These are phyloP conservation scores for Calonectria leucothoes DNA, from an alignment of 2,329 filamentous ascomycete species.

Conservation along the genomic window DNA sequence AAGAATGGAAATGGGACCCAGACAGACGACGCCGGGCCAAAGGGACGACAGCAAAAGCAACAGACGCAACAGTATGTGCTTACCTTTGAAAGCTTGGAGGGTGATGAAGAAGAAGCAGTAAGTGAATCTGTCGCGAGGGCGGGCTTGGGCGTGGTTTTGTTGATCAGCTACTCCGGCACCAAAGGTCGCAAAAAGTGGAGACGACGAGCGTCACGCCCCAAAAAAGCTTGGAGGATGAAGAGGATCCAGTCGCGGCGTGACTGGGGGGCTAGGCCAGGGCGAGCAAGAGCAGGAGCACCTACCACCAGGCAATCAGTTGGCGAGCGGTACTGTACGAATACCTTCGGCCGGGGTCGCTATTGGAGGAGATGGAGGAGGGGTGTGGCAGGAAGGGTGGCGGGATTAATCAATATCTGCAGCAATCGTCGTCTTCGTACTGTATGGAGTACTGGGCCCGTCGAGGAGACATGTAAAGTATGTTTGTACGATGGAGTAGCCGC, in stretches of 20 bases:
- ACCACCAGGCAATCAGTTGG: constrained; percentile 17
- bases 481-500: constrained; percentile 22
- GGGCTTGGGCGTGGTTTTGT: constrained; percentile 46
- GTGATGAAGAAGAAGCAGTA: constrained; percentile 45
- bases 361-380: constrained; percentile 6
- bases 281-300: constrained; percentile 12
- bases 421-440: constrained; percentile 15
- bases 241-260: constrained; percentile 18
- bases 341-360: constrained; percentile 5
- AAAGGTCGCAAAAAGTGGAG: constrained; percentile 43
- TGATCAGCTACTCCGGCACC: constrained; percentile 41
- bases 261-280: constrained; percentile 24
- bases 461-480: constrained; percentile 7
- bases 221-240: constrained; percentile 34
- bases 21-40: neutral
- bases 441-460: constrained; percentile 11
- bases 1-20: neutral
- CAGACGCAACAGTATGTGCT: constrained; percentile 19
- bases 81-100: constrained; percentile 45
- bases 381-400: constrained; percentile 20
- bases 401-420: constrained; percentile 20
- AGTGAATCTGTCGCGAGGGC: constrained; percentile 40
- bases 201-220: constrained; percentile 40
- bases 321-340: constrained; percentile 8
- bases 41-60: constrained; percentile 6